Percentiles rank a stretch among this genome's conserved stretches.
phyloP scores from a whole-genome alignment of 2,329 filamentous ascomycete species.

The Anthostomella pinea region DNA sequence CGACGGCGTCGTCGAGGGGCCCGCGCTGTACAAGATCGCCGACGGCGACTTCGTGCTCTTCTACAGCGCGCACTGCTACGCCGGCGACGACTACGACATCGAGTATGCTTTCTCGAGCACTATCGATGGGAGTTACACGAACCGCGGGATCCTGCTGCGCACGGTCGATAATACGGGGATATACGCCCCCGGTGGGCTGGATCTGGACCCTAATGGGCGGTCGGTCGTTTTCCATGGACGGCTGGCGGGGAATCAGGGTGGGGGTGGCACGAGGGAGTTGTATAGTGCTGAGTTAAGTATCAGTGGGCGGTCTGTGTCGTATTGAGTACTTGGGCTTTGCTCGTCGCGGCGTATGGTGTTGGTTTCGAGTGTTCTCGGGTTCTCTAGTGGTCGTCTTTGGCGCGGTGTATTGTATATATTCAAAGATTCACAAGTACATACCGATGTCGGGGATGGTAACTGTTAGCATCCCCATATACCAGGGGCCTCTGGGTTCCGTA shows the following conservation, averaged over 20 bases:
- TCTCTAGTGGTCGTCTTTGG: too few species aligned
- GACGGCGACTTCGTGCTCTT: slow-evolving; percentile 28
- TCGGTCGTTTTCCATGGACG: slow-evolving; percentile 30
- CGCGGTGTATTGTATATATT: too few species aligned
- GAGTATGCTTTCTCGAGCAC: slow-evolving; percentile 32
- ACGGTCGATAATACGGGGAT: slow-evolving; percentile 27
- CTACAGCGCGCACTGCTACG: slow-evolving; percentile 33
- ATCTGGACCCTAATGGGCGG: slow-evolving; percentile 30
- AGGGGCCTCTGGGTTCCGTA: too few species aligned
- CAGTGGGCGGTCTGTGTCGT: slow-evolving; percentile 17
- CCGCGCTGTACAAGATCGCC: slow-evolving; percentile 27
- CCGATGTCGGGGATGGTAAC: too few species aligned
- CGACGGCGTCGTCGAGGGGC: slow-evolving; percentile 31
- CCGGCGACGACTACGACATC: slow-evolving; percentile 33
- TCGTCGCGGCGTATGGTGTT: too few species aligned
- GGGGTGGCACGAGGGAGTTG: slow-evolving; percentile 18
- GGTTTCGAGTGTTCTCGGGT: too few species aligned
- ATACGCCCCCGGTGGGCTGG: slow-evolving; percentile 30
- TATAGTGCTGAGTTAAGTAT: slow-evolving; percentile 26
- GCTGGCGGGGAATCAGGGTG: slow-evolving; percentile 14
- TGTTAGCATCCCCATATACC: too few species aligned
- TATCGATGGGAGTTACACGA: slow-evolving; percentile 27
- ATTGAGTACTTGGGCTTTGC: slow-evolving; percentile 1
- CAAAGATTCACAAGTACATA: too few species aligned
- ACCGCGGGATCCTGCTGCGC: slow-evolving; percentile 29